Base-by-base conservation (phyloP, 495 filamentous ascomycete genomes). In the Trichoderma orchidacearum region DNA sequence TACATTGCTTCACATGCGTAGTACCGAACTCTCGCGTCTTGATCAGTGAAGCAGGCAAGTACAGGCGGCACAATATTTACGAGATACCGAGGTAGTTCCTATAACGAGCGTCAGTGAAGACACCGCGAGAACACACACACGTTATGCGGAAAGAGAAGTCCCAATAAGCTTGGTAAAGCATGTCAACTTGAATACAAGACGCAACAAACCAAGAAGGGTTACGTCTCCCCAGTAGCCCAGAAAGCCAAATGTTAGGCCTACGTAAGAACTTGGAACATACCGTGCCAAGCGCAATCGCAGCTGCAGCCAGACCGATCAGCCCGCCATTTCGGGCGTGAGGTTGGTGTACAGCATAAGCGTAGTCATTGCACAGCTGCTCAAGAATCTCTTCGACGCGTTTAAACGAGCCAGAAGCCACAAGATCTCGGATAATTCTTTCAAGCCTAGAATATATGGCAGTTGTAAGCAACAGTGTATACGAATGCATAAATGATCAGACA, bases 1-100 rank as follows among this genome's bases (percentile, higher is more conserved):
- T 99, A 99, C 94, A 99, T 99, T 71, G 90, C 93, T 78, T 99
- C 94, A 72, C 94, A 99, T 50, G 94, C 94, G 70, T 99, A 99
- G 68, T 99, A 99, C 55, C 94, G 83, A 17, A 99, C 94, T 53
- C 94, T 80, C 21, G 94, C 94, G 85, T 99, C 94, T 74, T 97
- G 93, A 63, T 99, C 94, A 21, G 85, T 85, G 68, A 99, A 99
- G 74, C 94, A 99, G 51, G 94, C 94, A n/a, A 99, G 79, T 5
- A 99, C 94, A 18, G 94, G 94, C 18, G 93, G 90, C 3, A 99
- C 92, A 56, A 99, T 96, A 56, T 90, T 81, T 67, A 87, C 84
- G 41, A 99, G 77, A 64, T 97, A 95, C 55, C 82, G 83, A 31
- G 94, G 89, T 62, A 99, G 85, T 67, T 94, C 87, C 78, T 93